Percentiles rank a stretch among this genome's conserved stretches.
Evolutionary conservation across 2,329 filamentous ascomycete genomes (phyloP).

Genomic region (Monilinia fructicola): DNA sequence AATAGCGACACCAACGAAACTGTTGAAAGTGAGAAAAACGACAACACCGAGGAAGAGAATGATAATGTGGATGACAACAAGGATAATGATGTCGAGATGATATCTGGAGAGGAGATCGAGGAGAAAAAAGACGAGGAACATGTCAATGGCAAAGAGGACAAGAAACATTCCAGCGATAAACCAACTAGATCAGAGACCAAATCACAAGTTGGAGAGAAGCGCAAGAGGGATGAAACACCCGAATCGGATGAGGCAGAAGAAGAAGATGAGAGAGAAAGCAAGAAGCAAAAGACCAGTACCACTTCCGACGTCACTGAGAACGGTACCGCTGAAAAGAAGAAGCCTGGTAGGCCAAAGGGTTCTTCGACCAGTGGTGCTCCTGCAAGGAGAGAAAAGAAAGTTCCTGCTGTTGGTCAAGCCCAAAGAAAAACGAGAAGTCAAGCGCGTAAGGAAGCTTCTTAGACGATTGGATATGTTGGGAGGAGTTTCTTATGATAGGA

Average conservation of each 20-base stretch:
- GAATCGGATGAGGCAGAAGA: conserved; percentile 29
- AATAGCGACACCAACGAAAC: conserved; percentile 26
- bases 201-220: conserved; percentile 34
- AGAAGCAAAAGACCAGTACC: conserved; percentile 31
- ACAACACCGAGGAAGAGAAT: conserved; percentile 28
- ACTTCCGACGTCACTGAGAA: conserved; percentile 22
- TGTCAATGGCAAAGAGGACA: conserved; percentile 39
- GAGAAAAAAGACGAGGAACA: conserved; percentile 31
- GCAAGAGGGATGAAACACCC: conserved; percentile 35
- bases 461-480: neutral
- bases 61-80: conserved; percentile 23
- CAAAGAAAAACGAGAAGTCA: conserved; percentile 39
- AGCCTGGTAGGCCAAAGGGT: conserved; percentile 34
- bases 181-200: conserved; percentile 17
- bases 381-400: conserved; percentile 38
- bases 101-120: conserved; percentile 34
- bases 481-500: neutral
- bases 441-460: conserved; percentile 10
- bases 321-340: conserved; percentile 33
- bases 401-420: conserved; percentile 33
- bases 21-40: conserved; percentile 28
- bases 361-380: conserved; percentile 1
- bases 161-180: conserved; percentile 25
- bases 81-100: conserved; percentile 23
- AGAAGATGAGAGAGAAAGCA: conserved; percentile 27